These are phyloP conservation scores for Selaginella moellendorffii DNA, from an alignment of 75 land plant species.

Conservation along the genomic window DNA sequence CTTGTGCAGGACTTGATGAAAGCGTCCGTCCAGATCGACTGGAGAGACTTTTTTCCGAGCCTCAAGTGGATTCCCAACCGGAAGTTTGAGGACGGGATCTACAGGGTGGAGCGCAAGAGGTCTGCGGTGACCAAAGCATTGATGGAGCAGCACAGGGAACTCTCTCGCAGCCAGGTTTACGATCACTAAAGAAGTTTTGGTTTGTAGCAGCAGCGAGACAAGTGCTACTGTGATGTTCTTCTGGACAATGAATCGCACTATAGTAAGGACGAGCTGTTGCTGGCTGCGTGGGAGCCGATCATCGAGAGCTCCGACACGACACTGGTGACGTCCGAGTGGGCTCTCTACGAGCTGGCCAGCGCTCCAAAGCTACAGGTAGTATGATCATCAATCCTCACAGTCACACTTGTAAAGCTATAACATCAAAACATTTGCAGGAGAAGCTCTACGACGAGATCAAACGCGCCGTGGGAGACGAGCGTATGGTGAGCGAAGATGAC, in stretches of 20 bases:
- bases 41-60: conserved; percentile 96
- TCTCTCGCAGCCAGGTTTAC: conserved; percentile 11
- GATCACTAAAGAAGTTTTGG: too few relatives aligned
- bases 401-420: too few relatives aligned
- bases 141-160: conserved; percentile 41
- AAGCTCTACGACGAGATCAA: conserved; percentile 42
- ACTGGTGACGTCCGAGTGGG: conserved; percentile 74
- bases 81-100: conserved; percentile 33
- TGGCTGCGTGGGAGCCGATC: conserved; percentile 72
- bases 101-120: conserved; percentile 23
- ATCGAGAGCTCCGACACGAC: conserved; percentile 82
- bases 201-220: not conserved
- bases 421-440: conserved; percentile 35
- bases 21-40: conserved; percentile 78
- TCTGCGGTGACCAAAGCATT: conserved; percentile 39
- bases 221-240: conserved; percentile 42
- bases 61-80: conserved; percentile 74
- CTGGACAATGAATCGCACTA: conserved; percentile 37
- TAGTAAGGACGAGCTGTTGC: conserved; percentile 40
- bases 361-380: conserved; percentile 42
- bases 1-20: conserved; percentile 58
- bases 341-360: conserved; percentile 70
- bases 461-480: conserved; percentile 39
- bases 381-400: too few relatives aligned
- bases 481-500: conserved; percentile 52